A percentile compares a stretch with the other conserved stretches of the same genome.
Evolutionary conservation across 2,329 filamentous ascomycete species (phyloP).

Genomic region (Arthrinium phaeospermum): DNA sequence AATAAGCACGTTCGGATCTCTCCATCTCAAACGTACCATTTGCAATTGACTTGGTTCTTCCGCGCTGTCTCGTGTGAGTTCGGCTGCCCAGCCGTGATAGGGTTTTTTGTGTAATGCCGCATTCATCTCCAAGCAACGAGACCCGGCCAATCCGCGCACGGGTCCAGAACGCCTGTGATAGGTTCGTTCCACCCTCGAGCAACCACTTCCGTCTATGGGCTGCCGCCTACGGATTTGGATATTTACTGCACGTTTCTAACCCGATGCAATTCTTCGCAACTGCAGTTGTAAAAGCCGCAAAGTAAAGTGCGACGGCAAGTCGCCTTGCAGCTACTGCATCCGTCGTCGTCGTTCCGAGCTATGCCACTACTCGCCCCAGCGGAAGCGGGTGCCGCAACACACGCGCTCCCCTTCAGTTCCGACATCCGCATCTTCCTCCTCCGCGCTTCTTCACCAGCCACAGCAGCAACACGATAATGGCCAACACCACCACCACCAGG

Average conservation of each 20-base stretch:
- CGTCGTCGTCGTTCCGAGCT: conserved; percentile 45
- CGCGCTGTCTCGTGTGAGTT: neutral
- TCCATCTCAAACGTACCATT: neutral
- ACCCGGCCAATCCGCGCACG: conserved; percentile 17
- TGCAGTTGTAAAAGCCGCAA: conserved; percentile 53
- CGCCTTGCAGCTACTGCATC: conserved; percentile 54
- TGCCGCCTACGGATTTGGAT: neutral
- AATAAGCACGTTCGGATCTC: neutral
- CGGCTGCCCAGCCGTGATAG: neutral
- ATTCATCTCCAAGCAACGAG: conserved; percentile 10
- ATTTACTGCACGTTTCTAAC: neutral
- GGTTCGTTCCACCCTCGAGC: neutral
- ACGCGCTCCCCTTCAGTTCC: neutral
- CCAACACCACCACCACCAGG: neutral
- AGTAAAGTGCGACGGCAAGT: conserved; percentile 56
- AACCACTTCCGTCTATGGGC: neutral
- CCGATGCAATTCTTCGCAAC: neutral
- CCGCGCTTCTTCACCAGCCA: neutral
- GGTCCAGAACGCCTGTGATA: conserved; percentile 21
- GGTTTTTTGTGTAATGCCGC: conserved; percentile 5
- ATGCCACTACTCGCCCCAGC: conserved; percentile 52
- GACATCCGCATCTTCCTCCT: conserved; percentile 14
- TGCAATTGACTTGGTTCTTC: neutral
- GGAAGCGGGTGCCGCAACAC: conserved; percentile 37
- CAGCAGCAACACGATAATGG: neutral